phyloP scores from a whole-genome alignment of 1,284 basidiomycete genomes.

The Papiliotrema nemorosa region DNA sequence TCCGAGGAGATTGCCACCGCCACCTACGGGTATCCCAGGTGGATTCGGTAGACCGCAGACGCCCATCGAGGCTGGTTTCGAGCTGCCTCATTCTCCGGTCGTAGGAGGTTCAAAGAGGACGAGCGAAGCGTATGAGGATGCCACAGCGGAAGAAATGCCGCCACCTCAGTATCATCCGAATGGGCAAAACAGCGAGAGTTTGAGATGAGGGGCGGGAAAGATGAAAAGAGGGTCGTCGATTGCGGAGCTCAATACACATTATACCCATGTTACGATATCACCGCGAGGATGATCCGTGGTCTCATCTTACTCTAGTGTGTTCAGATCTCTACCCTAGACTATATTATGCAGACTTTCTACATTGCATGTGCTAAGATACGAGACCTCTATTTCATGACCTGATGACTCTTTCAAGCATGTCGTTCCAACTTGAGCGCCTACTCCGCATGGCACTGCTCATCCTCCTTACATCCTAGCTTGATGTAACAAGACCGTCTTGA shows the following conservation, averaged over 20 bases:
- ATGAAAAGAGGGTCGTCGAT: neutral
- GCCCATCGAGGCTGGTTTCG: slow-evolving; percentile 5
- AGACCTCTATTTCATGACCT: no score
- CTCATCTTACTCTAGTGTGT: no score
- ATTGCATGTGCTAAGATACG: no score
- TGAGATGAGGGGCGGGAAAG: slow-evolving; percentile 2
- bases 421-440: no score
- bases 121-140: slow-evolving; percentile 4
- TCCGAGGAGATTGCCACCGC: neutral
- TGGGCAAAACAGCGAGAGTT: slow-evolving; percentile 3
- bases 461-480: slow-evolving; percentile 29
- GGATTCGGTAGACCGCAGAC: slow-evolving; percentile 1
- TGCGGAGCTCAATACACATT: neutral
- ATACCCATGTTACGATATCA: no score
- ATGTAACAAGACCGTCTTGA: slow-evolving; percentile 43
- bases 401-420: no score
- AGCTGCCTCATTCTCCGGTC: neutral
- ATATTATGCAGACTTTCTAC: no score
- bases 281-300: no score
- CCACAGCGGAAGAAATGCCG: neutral
- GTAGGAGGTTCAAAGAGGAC: neutral
- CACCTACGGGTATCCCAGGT: neutral
- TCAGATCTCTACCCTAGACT: no score
- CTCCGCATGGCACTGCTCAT: neutral
- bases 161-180: slow-evolving; percentile 7